Conservation (phyloP, 169 alveolate genomes). For the Plasmodium coatneyi region DNA sequence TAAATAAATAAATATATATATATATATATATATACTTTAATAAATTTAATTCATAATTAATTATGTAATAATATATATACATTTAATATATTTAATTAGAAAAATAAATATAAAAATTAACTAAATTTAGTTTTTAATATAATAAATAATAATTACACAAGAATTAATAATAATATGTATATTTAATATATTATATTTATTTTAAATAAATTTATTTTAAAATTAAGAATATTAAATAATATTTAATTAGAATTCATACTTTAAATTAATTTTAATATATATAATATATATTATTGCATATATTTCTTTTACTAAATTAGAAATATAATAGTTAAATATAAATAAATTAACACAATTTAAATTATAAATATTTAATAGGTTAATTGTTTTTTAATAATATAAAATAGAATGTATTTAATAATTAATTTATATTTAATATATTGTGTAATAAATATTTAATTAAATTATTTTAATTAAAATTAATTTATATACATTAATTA, state of each 20-base stretch:
- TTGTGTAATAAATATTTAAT: neutral
- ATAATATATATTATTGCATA: neutral
- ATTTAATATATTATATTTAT: no score
- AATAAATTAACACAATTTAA: neutral
- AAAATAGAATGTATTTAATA: neutral
- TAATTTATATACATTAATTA: neutral
- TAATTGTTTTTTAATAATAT: neutral
- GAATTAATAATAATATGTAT: no score
- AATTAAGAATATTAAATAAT: neutral
- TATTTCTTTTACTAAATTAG: no score
- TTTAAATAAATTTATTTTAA: neutral
- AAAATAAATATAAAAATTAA: no score
- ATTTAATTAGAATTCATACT: neutral
- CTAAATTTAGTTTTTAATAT: no score
- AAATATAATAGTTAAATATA: no score
- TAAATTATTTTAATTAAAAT: neutral
- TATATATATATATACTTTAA: neutral
- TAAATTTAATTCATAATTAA: no score
- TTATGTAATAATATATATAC: no score
- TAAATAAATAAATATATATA: no score
- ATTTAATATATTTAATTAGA: no score
- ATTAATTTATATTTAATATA: neutral
- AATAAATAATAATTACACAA: no score
- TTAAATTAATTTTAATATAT: neutral
- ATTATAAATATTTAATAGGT: neutral